phyloP scores from a whole-genome alignment of 192 early-diverging fungal species.

The Entomortierella beljakovae region DNA sequence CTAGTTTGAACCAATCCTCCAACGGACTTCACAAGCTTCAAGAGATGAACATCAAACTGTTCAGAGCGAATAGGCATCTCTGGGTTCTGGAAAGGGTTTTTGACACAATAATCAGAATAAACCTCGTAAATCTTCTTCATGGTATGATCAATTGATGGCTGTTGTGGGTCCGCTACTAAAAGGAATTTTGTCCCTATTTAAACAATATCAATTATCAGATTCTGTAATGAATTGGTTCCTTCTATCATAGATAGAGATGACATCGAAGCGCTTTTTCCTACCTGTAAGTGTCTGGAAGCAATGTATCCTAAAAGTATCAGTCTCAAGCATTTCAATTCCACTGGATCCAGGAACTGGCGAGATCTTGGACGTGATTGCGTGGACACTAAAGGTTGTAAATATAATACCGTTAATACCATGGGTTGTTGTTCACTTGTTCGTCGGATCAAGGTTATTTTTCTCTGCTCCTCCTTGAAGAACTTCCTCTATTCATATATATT shows the following conservation, averaged over 20 bases:
- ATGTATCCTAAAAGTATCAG: conserved; percentile 89
- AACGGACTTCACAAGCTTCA: conserved; percentile 71
- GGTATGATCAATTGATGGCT: conserved; percentile 72
- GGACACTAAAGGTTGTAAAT: conserved; percentile 74
- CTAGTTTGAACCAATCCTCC: conserved; percentile 26
- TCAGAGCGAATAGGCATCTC: conserved; percentile 99
- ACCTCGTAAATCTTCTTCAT: conserved; percentile 82
- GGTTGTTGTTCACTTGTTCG: no score
- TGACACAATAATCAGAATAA: conserved; percentile 98
- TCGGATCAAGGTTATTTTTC: no score
- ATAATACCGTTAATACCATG: no score
- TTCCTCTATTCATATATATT: no score
- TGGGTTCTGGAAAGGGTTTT: conserved; percentile 98
- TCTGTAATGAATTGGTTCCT: not conserved
- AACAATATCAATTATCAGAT: not conserved
- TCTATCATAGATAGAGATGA: not conserved
- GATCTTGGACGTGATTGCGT: conserved; percentile 94
- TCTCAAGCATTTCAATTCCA: conserved; percentile 94
- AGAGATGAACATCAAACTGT: conserved; percentile 88
- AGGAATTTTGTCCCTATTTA: conserved; percentile 91
- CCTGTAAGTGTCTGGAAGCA: conserved; percentile 96
- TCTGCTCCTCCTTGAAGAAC: no score
- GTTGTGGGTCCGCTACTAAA: conserved; percentile 86
- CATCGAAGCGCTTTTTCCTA: conserved; percentile 20
- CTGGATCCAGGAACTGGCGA: conserved; percentile 83